Evolutionary conservation across 2,329 filamentous ascomycete species (phyloP).

Genomic region (Zymoseptoria ardabiliae): DNA sequence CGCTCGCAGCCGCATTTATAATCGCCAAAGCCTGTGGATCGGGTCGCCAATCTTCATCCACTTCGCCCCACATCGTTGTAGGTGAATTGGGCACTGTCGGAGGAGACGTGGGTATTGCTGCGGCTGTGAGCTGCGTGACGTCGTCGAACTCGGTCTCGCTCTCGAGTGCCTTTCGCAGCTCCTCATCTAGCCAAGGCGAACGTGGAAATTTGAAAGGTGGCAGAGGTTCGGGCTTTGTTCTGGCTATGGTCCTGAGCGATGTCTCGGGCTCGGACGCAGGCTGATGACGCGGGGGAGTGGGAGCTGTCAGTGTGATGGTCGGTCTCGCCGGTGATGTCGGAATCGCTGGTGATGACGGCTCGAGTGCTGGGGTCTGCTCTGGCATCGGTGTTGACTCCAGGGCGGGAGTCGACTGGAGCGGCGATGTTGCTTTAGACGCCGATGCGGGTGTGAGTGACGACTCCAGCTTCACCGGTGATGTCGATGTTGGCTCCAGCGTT

Average conservation of each 20-base stretch:
- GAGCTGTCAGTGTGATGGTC: background rate
- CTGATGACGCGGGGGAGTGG: background rate
- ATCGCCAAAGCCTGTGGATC: background rate
- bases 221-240: background rate
- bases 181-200: background rate
- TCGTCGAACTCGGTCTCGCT: background rate
- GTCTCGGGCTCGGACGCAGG: background rate
- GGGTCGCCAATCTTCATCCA: background rate
- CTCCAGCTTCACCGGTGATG: background rate
- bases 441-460: background rate
- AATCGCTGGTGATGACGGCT: background rate
- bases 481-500: background rate
- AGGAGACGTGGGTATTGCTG: background rate
- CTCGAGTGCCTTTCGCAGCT: background rate
- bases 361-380: background rate
- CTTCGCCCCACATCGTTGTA: background rate
- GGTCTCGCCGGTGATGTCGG: background rate
- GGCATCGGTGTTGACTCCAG: background rate
- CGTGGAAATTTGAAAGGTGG: background rate
- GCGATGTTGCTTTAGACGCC: background rate
- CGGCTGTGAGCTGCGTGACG: background rate
- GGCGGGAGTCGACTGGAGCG: background rate
- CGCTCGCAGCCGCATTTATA: background rate
- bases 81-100: background rate
- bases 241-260: background rate